Percentiles rank a stretch among this genome's conserved stretches.
Conservation (phyloP, 768 basidiomycete genomes). For the Sarcomyxa edulis region DNA sequence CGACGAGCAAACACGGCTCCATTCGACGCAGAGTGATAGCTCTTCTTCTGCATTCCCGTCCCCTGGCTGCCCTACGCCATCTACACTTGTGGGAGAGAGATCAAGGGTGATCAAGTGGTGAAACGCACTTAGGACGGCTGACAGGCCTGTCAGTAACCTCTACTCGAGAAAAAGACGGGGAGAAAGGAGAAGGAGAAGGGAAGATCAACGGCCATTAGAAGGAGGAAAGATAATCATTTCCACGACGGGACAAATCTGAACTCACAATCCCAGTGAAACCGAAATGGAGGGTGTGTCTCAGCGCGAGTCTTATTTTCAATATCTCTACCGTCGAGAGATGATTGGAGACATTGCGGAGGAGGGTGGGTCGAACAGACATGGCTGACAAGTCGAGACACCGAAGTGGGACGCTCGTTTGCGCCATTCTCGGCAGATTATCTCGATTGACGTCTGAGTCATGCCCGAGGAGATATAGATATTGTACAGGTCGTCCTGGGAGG, state of each 20-base stretch:
- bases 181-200: too few species aligned
- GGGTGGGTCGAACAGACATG: constrained; percentile 52
- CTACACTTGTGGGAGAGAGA: constrained; percentile 53
- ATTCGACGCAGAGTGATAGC: constrained; percentile 45
- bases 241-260: constrained; percentile 10
- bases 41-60: constrained; percentile 45
- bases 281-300: constrained; percentile 62
- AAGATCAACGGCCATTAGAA: constrained; percentile 6
- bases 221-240: constrained; percentile 8
- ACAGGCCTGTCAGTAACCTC: constrained; percentile 55
- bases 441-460: constrained; percentile 51
- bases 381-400: constrained; percentile 53
- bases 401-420: constrained; percentile 41
- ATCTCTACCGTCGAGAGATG: constrained; percentile 44
- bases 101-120: constrained; percentile 46
- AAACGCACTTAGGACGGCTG: constrained; percentile 51
- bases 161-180: constrained; percentile 20
- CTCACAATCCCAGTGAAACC: constrained; percentile 64
- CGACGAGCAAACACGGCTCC: constrained; percentile 48
- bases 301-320: constrained; percentile 51
- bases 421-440: constrained; percentile 45
- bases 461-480: constrained; percentile 49
- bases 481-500: constrained; percentile 58
- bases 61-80: constrained; percentile 36
- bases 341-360: constrained; percentile 50